phyloP scores from a whole-genome alignment of 2,329 filamentous ascomycete species.

The Fusarium stilboides region DNA sequence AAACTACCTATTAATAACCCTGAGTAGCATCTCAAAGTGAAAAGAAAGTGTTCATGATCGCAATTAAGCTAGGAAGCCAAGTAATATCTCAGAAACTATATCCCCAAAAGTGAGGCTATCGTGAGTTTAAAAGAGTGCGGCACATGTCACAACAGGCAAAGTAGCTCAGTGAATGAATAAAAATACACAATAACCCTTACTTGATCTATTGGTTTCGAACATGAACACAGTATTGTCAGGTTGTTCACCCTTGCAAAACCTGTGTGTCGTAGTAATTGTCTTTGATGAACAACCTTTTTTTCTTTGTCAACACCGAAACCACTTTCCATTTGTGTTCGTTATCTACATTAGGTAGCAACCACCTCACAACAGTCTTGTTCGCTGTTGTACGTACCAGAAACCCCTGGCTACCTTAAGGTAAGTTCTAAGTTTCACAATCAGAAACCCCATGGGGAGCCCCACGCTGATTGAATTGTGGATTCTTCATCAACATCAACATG shows the following conservation, averaged over 20 bases:
- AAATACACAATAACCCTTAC: too few relatives aligned
- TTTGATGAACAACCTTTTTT: background rate
- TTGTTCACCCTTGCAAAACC: too few relatives aligned
- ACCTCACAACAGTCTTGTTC: background rate
- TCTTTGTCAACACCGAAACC: too few relatives aligned
- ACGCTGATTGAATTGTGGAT: background rate
- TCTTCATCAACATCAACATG: background rate
- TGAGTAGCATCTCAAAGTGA: too few relatives aligned
- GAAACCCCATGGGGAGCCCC: background rate
- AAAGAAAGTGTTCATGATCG: too few relatives aligned
- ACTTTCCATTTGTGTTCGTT: background rate
- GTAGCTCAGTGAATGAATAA: background rate
- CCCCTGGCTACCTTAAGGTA: too few relatives aligned
- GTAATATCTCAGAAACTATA: background rate
- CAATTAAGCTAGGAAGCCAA: too few relatives aligned
- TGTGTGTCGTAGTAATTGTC: background rate
- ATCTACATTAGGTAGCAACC: too few relatives aligned
- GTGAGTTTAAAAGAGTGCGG: background rate
- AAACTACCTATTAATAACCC: too few relatives aligned
- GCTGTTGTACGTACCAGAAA: background rate
- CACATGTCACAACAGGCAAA: background rate
- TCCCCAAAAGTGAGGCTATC: conserved; percentile 2
- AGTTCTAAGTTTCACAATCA: too few relatives aligned
- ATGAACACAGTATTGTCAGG: too few relatives aligned
- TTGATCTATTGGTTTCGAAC: too few relatives aligned